Base-by-base conservation (phyloP, 2,329 filamentous ascomycete species). In the Dactylellina drechsleri region DNA sequence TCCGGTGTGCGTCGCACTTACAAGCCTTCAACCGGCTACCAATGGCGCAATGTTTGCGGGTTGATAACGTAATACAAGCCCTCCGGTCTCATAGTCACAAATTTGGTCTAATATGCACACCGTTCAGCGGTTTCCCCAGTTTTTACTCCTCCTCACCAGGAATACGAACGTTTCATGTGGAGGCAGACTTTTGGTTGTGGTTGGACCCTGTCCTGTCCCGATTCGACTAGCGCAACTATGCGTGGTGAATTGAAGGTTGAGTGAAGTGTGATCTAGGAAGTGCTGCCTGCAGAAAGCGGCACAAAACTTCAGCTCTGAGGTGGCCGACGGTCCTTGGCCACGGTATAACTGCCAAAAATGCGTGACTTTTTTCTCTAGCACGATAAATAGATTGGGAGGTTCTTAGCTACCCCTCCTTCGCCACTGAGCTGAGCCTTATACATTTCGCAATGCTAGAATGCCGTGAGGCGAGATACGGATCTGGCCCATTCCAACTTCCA, bases 1-100 rank as follows among this genome's bases (percentile, higher is more conserved):
- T 75, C 71, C 71, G 71, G 43, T 60, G 52, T 57, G 49, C 45
- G 64, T 75, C 43, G 70, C 23, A 75, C 71, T 56, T 58, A 64
- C n/a, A 60, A 66, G 70, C 70, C 57, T 57, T 74, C 62, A 74
- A 74, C 61, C 41, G 67, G 71, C 43, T 75, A 53, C 58, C 53
- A 75, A 75, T 75, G 58, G 71, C 64, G 71, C 71, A 75, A 75
- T 75, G 62, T 45, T 74, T 74, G 52, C 70, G 58, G 64, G 65
- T 62, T 64, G 26, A 58, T 68, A 68, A 68, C 71, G 71, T 75
- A 75, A 75, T 68, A 68, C 70, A 62, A n/a, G 31, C 57, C 56
- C 50, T 50, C 36, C 58, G 57, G 64, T 66, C 49, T 66, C 28
- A 59, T 56, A 15, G 20, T 73, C 18, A 20, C 47, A 20, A 49